phyloP scores from a whole-genome alignment of 306 rosid species.

The Comarum palustre region DNA sequence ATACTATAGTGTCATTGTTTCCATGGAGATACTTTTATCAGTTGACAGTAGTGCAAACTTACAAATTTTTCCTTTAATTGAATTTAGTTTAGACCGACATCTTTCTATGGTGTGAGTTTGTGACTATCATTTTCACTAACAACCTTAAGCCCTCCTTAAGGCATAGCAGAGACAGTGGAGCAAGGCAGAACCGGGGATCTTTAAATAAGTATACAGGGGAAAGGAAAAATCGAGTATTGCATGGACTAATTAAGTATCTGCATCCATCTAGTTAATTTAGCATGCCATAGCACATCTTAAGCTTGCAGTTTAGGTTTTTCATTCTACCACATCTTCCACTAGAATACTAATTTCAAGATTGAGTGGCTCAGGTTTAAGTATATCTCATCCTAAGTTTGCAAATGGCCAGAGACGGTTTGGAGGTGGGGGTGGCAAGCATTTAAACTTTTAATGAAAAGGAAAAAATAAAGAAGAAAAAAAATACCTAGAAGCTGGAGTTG shows the following conservation, averaged over 20 bases:
- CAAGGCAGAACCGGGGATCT: not conserved
- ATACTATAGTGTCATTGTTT: constrained; percentile 15
- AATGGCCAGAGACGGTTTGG: not conserved
- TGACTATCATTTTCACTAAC: not conserved
- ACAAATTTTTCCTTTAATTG: constrained; percentile 14
- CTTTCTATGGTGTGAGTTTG: not conserved
- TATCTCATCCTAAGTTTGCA: not conserved
- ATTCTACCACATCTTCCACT: constrained; percentile 1
- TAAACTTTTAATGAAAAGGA: not conserved
- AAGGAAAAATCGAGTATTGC: not conserved
- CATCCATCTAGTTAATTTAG: constrained; percentile 5
- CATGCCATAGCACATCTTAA: not conserved
- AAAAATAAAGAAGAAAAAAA: not conserved
- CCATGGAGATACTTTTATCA: not conserved
- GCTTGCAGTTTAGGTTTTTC: not conserved
- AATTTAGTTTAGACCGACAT: not conserved
- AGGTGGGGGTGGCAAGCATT: not conserved
- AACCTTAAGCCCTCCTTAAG: not conserved
- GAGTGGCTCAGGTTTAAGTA: not conserved
- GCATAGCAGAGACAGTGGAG: not conserved
- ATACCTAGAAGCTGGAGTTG: constrained; percentile 96
- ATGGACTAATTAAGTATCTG: not conserved
- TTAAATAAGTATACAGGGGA: not conserved
- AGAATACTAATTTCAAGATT: not conserved
- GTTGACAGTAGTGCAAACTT: not conserved